These are phyloP conservation scores for Aureobasidium sp. DNA, from an alignment of 2,329 filamentous ascomycete genomes.

Conservation along the genomic window DNA sequence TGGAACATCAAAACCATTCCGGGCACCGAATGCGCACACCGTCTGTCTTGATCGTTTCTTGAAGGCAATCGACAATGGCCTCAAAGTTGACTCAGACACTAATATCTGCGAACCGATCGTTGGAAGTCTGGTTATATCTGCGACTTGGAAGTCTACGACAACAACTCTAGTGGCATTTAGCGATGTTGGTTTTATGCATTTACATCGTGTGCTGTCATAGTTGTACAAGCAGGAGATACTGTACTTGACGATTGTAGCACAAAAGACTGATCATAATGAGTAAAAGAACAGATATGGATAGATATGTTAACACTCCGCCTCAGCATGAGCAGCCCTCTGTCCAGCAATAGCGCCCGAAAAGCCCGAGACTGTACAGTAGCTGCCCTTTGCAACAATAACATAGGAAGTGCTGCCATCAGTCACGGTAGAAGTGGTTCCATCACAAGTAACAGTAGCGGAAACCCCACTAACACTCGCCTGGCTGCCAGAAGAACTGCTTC, in stretches of 20 bases:
- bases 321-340: conserved; percentile 7
- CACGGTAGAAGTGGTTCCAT: neutral
- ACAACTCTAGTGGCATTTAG: too few relatives aligned
- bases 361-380: neutral
- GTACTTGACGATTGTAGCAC: too few relatives aligned
- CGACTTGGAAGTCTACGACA: too few relatives aligned
- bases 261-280: neutral
- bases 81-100: too few relatives aligned
- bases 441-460: neutral
- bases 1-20: too few relatives aligned
- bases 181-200: too few relatives aligned
- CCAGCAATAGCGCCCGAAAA: conserved; percentile 1
- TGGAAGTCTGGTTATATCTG: too few relatives aligned
- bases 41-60: too few relatives aligned
- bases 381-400: neutral
- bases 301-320: neutral
- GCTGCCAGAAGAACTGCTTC: neutral
- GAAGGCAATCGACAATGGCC: too few relatives aligned
- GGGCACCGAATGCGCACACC: too few relatives aligned
- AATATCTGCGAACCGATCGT: too few relatives aligned
- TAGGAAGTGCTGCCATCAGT: neutral
- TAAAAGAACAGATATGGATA: neutral
- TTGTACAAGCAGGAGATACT: neutral
- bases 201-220: neutral
- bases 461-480: neutral